Evolutionary conservation across 2,329 filamentous ascomycete genomes (phyloP).

Genomic region (Neocatenulostroma microsporum): DNA sequence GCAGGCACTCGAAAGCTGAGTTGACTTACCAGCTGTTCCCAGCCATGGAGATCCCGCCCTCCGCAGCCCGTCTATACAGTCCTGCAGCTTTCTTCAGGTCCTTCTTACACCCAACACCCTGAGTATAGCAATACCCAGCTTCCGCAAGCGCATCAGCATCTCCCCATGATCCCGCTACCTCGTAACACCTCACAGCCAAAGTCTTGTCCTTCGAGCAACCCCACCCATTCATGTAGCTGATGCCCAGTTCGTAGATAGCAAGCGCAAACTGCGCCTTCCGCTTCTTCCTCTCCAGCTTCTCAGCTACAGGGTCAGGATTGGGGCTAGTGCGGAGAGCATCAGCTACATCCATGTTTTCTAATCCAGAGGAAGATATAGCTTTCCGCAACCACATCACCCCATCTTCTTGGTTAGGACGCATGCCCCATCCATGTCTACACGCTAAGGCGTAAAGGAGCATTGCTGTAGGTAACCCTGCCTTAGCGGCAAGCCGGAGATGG

Average conservation of each 20-base stretch:
- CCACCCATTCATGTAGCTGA: conserved; percentile 98
- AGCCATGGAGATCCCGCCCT: conserved; percentile 93
- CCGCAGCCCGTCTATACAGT: conserved; percentile 83
- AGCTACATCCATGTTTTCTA: conserved; percentile 61
- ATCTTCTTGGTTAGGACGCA: conserved; percentile 84
- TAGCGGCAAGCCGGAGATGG: conserved; percentile 82
- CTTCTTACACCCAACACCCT: conserved; percentile 91
- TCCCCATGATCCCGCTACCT: conserved; percentile 92
- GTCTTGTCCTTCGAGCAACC: conserved; percentile 87
- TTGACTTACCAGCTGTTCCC: conserved; percentile 87
- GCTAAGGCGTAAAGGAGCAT: conserved; percentile 96
- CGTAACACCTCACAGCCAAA: conserved; percentile 84
- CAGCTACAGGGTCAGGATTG: conserved; percentile 47
- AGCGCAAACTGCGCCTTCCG: conserved; percentile 89
- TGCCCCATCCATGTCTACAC: conserved; percentile 95
- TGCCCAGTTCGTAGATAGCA: conserved; percentile 91
- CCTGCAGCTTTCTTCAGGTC: conserved; percentile 88
- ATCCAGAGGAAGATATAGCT: conserved; percentile 77
- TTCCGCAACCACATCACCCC: conserved; percentile 88
- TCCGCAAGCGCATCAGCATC: conserved; percentile 91
- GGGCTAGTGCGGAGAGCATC: conserved; percentile 41
- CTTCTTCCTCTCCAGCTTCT: conserved; percentile 65
- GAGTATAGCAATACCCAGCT: conserved; percentile 90
- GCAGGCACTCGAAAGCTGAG: no score
- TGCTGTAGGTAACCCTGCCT: conserved; percentile 76